Conservation (phyloP, 2,329 filamentous ascomycete genomes). For the Colletotrichum chlorophyti region DNA sequence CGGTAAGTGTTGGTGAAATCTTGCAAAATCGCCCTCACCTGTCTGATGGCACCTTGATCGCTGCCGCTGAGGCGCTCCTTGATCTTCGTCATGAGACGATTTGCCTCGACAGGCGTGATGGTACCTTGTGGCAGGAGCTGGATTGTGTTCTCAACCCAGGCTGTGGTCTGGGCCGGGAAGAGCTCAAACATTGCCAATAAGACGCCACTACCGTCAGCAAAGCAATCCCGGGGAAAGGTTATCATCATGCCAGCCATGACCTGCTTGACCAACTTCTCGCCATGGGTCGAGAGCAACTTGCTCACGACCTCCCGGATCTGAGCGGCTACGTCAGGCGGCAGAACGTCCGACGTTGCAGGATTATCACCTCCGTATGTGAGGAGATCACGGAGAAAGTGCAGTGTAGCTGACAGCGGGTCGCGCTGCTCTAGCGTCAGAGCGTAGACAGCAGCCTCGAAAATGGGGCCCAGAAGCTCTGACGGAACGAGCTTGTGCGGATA, state of each 20-base stretch:
- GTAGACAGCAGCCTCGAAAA: constrained; percentile 86
- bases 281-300: constrained; percentile 72
- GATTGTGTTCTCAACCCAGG: constrained; percentile 86
- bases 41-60: constrained; percentile 67
- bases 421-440: constrained; percentile 89
- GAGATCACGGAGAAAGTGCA: constrained; percentile 92
- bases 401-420: constrained; percentile 86
- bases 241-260: constrained; percentile 99
- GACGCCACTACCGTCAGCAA: constrained; percentile 93
- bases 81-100: constrained; percentile 81
- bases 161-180: constrained; percentile 77
- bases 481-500: constrained; percentile 85
- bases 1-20: constrained; percentile 97
- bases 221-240: constrained; percentile 94
- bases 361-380: constrained; percentile 86
- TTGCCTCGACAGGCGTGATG: constrained; percentile 79
- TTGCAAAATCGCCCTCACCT: constrained; percentile 85
- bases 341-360: constrained; percentile 65
- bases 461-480: constrained; percentile 79
- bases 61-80: constrained; percentile 76
- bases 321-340: constrained; percentile 65
- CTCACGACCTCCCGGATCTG: constrained; percentile 78
- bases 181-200: constrained; percentile 88
- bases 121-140: constrained; percentile 83
- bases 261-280: constrained; percentile 83